A percentile compares a stretch with the other conserved stretches of the same genome.
Evolutionary conservation across 805 yeast genomes (phyloP).

Genomic region (Grigorovia yakushimaensis): DNA sequence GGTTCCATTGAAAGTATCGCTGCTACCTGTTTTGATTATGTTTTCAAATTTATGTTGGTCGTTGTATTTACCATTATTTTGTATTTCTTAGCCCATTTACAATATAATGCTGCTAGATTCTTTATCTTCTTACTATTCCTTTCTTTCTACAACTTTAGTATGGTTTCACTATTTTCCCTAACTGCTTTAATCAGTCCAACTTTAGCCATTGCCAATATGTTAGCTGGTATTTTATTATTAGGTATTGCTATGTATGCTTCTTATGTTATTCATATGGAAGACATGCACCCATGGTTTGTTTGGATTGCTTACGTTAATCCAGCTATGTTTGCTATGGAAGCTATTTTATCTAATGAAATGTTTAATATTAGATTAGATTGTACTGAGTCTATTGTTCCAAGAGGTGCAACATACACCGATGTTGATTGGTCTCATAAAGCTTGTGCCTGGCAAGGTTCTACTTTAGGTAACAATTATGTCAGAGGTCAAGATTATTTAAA

Average conservation of each 20-base stretch:
- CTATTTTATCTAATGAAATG: conserved; percentile 58
- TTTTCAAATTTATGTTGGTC: conserved; percentile 39
- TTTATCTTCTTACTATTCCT: conserved; percentile 40
- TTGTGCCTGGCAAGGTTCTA: conserved; percentile 55
- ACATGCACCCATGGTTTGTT: conserved; percentile 63
- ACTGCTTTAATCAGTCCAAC: conserved; percentile 42
- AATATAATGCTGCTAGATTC: conserved; percentile 40
- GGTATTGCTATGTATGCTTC: conserved; percentile 53
- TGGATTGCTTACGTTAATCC: conserved; percentile 57
- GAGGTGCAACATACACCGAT: conserved; percentile 43
- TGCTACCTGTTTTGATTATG: conserved; percentile 47
- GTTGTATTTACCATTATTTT: conserved; percentile 37
- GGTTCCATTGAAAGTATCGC: conserved; percentile 63
- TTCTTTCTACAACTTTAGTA: conserved; percentile 34
- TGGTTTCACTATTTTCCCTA: conserved; percentile 44
- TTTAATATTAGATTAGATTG: conserved; percentile 48
- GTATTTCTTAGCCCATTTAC: conserved; percentile 46
- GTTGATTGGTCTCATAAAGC: conserved; percentile 33
- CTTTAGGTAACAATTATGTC: conserved; percentile 42
- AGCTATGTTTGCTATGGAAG: conserved; percentile 48
- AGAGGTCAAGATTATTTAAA: conserved; percentile 48
- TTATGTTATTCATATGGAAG: conserved; percentile 47
- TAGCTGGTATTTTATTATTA: conserved; percentile 47
- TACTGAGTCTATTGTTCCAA: conserved; percentile 44
- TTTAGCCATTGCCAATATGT: conserved; percentile 48